Conservation (phyloP, 768 basidiomycete genomes). For the Macrocybe gigantea region DNA sequence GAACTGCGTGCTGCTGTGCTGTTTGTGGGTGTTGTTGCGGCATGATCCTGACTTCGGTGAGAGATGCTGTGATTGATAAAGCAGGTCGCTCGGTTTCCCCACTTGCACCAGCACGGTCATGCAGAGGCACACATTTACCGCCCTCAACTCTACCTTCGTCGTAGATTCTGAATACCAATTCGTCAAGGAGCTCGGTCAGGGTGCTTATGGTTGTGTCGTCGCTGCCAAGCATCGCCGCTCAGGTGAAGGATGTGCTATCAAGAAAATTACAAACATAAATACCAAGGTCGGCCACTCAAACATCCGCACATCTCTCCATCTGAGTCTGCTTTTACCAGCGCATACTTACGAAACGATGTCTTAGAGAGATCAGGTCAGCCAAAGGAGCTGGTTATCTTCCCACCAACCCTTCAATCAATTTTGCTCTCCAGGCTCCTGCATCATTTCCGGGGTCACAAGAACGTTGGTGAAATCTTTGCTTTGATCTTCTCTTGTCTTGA, state of each 20-base stretch:
- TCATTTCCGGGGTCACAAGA: slow-evolving; percentile 99
- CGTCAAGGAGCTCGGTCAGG: slow-evolving; percentile 96
- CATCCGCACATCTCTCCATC: slow-evolving; percentile 14
- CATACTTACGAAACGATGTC: slow-evolving; percentile 93
- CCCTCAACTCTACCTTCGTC: slow-evolving; percentile 81
- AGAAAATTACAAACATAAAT: slow-evolving; percentile 94
- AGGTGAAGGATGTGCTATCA: slow-evolving; percentile 89
- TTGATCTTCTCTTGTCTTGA: slow-evolving; percentile 8
- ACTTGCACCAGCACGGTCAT: too few relatives aligned
- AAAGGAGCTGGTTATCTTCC: too few relatives aligned
- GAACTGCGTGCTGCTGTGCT: too few relatives aligned
- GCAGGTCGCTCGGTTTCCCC: too few relatives aligned
- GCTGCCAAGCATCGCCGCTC: slow-evolving; percentile 78
- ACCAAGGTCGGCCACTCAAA: slow-evolving; percentile 51
- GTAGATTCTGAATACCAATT: slow-evolving; percentile 89
- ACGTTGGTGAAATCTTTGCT: slow-evolving; percentile 45
- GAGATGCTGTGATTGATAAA: too few relatives aligned
- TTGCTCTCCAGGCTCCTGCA: slow-evolving; percentile 64
- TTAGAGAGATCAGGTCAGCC: slow-evolving; percentile 86
- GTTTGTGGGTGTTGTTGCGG: too few relatives aligned
- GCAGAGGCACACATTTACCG: slow-evolving; percentile 68
- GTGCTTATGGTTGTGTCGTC: slow-evolving; percentile 91
- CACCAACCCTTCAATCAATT: neutral
- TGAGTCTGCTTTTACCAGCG: slow-evolving; percentile 38
- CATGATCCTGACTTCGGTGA: too few relatives aligned